These are phyloP conservation scores for Veloporphyrellus conicus DNA, from an alignment of 1,284 basidiomycete genomes.

Conservation along the genomic window DNA sequence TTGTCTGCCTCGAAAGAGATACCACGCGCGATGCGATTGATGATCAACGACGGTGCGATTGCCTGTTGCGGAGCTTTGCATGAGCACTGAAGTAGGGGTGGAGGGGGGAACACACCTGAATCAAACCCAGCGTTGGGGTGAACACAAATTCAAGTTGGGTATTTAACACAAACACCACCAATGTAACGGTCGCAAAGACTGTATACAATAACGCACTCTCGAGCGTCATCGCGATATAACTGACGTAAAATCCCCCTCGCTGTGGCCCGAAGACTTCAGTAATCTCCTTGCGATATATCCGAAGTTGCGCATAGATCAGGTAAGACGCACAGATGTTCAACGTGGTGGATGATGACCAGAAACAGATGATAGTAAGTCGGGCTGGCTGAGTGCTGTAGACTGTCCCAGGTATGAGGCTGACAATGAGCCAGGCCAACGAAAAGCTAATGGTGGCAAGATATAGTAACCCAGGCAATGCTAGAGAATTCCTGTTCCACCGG, in stretches of 20 bases:
- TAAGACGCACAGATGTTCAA: constrained; percentile 17
- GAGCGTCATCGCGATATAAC: constrained; percentile 26
- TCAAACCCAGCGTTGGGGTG: constrained; percentile 17
- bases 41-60: neutral
- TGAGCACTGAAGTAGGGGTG: neutral
- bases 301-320: constrained; percentile 17
- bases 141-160: constrained; percentile 21
- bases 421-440: constrained; percentile 18
- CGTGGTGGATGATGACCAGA: constrained; percentile 17
- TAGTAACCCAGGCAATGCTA: constrained; percentile 3
- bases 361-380: constrained; percentile 14
- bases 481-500: constrained; percentile 2
- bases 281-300: constrained; percentile 15
- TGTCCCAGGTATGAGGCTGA: constrained; percentile 10
- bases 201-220: constrained; percentile 26
- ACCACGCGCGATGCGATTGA: neutral
- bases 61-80: neutral
- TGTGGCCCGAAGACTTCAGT: constrained; percentile 5
- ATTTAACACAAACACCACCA: constrained; percentile 17
- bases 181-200: constrained; percentile 7
- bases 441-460: constrained; percentile 19
- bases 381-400: constrained; percentile 13
- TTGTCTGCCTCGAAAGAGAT: neutral
- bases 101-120: constrained; percentile 11
- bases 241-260: constrained; percentile 21